Evolutionary conservation across 1,139 yeast genomes (phyloP).

Genomic region (Lodderomyces theae): DNA sequence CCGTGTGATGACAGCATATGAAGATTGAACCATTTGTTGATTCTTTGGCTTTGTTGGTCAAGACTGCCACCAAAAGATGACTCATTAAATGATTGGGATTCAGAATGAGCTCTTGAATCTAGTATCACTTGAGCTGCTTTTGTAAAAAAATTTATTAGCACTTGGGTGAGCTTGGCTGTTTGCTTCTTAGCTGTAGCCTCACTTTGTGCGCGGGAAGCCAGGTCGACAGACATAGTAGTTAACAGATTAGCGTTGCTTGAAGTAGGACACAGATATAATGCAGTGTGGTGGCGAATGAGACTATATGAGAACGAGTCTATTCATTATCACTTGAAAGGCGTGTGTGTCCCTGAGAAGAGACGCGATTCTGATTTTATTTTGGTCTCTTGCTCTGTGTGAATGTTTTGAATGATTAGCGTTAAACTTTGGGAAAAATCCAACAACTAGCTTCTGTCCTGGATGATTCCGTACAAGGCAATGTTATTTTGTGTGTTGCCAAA

Average conservation of each 20-base stretch:
- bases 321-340: neutral
- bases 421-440: too few species aligned
- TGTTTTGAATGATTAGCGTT: too few species aligned
- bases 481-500: slow-evolving; percentile 3
- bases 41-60: slow-evolving; percentile 15
- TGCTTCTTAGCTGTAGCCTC: slow-evolving; percentile 19
- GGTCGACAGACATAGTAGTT: neutral
- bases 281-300: neutral
- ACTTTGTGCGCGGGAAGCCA: neutral
- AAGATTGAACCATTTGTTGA: slow-evolving; percentile 68
- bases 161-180: slow-evolving; percentile 39
- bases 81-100: slow-evolving; percentile 2
- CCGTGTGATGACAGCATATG: slow-evolving; percentile 48
- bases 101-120: slow-evolving; percentile 17
- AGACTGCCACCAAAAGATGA: neutral
- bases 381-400: too few species aligned
- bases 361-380: too few species aligned
- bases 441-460: too few species aligned
- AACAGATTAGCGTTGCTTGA: neutral
- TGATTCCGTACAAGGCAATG: too few species aligned
- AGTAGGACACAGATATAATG: neutral
- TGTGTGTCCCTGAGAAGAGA: too few species aligned
- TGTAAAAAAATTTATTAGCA: slow-evolving; percentile 64
- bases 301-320: slow-evolving; percentile 1
- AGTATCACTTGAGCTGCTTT: slow-evolving; percentile 62